phyloP scores from a whole-genome alignment of 140 eudicot genomes.

The Anethum foeniculum region DNA sequence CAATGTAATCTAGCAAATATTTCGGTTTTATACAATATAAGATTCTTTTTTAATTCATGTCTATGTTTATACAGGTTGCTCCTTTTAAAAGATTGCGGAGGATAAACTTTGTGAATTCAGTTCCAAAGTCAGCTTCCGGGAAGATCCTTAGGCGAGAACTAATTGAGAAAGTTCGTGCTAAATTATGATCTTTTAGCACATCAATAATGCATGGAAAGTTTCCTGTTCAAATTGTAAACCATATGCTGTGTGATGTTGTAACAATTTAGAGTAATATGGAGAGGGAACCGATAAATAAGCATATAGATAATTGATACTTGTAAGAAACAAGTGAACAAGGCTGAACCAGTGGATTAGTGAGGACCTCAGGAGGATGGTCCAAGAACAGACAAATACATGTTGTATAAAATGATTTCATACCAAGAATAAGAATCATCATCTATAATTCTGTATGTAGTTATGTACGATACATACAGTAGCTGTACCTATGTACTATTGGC shows the following conservation, averaged over 20 bases:
- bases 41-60: background rate
- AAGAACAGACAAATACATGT: background rate
- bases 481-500: background rate
- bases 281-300: background rate
- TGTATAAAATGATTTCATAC: background rate
- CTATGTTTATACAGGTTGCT: constrained; percentile 44
- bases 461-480: background rate
- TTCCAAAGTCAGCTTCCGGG: constrained; percentile 84
- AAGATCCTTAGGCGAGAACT: constrained; percentile 79
- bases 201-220: background rate
- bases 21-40: background rate
- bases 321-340: background rate
- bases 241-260: background rate
- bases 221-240: background rate
- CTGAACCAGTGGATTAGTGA: background rate
- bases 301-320: background rate
- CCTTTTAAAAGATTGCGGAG: constrained; percentile 70
- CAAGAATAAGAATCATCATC: background rate
- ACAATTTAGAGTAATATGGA: background rate
- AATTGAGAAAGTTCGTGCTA: constrained; percentile 51
- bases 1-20: background rate
- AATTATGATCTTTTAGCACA: constrained; percentile 17
- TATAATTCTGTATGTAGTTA: background rate
- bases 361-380: background rate
- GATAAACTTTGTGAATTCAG: constrained; percentile 61